Conservation (phyloP, 306 rosid genomes). For the Cyamopsis tetragonoloba region DNA sequence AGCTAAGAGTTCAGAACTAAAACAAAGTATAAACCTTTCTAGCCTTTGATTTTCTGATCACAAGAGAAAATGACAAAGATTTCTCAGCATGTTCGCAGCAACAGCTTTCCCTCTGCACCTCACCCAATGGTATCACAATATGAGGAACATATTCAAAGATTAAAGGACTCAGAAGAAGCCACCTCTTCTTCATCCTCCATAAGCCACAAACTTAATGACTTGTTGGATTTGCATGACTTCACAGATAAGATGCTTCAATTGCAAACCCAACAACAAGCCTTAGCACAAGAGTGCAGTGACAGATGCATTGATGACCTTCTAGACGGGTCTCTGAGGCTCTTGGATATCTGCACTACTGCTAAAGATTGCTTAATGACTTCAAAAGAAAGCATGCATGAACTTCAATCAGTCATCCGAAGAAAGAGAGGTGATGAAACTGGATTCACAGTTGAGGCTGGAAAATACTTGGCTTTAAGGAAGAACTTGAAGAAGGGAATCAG, state of each 20-base stretch:
- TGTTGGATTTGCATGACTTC: conserved; percentile 18
- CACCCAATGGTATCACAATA: conserved; percentile 3
- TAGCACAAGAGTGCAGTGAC: neutral
- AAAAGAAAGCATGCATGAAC: conserved; percentile 2
- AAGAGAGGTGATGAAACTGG: neutral
- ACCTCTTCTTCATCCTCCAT: conserved; percentile 9
- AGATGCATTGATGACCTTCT: neutral
- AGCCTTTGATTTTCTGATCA: neutral
- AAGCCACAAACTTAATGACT: conserved; percentile 7
- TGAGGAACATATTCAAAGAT: conserved; percentile 16
- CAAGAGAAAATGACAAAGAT: conserved; percentile 12
- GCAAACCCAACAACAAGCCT: conserved; percentile 2
- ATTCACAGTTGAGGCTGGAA: neutral
- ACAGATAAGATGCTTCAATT: conserved; percentile 21
- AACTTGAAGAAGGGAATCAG: neutral
- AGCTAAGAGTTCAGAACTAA: neutral
- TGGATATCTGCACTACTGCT: conserved; percentile 6
- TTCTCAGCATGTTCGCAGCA: conserved; percentile 21
- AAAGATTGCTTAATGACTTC: conserved; percentile 6
- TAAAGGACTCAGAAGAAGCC: neutral
- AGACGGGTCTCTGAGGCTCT: conserved; percentile 15
- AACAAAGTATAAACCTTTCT: neutral
- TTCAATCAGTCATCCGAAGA: conserved; percentile 12
- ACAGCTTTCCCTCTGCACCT: conserved; percentile 27
- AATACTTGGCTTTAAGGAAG: conserved; percentile 21